These are phyloP conservation scores for Prunus dulcis DNA, from an alignment of 306 rosid genomes.

Conservation along the genomic window DNA sequence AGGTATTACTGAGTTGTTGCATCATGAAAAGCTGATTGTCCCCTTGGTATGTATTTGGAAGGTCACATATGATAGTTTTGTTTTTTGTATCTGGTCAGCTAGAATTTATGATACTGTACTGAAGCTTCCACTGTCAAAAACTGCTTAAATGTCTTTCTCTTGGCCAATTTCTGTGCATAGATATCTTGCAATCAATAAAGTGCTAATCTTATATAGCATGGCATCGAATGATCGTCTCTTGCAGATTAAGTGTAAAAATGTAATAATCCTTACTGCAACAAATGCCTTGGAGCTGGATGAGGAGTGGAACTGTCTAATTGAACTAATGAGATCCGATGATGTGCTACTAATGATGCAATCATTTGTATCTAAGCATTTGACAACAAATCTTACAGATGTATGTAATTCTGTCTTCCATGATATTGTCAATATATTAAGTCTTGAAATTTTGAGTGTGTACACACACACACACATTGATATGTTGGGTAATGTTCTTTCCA, in stretches of 20 bases:
- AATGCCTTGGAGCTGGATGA: conserved; percentile 62
- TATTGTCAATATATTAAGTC: background rate
- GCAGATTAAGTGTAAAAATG: conserved; percentile 91
- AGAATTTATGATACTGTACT: conserved; percentile 10
- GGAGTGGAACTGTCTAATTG: conserved; percentile 85
- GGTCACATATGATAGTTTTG: conserved; percentile 6
- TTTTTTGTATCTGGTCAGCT: conserved; percentile 14
- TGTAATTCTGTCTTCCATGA: conserved; percentile 17
- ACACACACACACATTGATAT: background rate
- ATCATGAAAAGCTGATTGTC: conserved; percentile 67
- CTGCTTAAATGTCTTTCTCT: conserved; percentile 9
- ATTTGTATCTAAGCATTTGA: conserved; percentile 48
- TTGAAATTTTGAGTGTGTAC: background rate
- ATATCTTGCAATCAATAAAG: background rate
- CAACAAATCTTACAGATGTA: conserved; percentile 68
- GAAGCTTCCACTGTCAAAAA: conserved; percentile 6
- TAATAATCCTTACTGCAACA: conserved; percentile 64
- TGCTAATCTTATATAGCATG: background rate
- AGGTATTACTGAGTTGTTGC: conserved; percentile 91
- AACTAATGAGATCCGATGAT: conserved; percentile 56
- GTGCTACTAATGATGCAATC: conserved; percentile 58
- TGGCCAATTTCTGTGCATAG: conserved; percentile 2
- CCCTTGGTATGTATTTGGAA: conserved; percentile 71
- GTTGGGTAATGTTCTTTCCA: background rate
- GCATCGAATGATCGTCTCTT: conserved; percentile 22